Conservation (phyloP, 331 rosid genomes). For the Malus hybrid region DNA sequence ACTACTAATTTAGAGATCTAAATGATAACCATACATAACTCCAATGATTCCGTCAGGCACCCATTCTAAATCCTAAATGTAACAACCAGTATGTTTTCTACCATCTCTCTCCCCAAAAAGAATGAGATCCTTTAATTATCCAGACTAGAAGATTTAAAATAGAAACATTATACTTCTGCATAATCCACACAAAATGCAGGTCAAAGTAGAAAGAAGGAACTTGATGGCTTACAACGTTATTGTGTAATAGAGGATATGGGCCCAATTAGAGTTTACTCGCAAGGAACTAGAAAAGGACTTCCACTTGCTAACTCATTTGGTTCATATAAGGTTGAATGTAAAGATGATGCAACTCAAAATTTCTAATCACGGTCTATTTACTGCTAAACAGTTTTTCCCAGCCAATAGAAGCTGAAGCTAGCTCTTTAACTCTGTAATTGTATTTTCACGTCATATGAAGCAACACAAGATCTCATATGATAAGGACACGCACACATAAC, state of each 20-base stretch:
- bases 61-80: not conserved
- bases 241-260: not conserved
- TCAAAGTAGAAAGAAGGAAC: not conserved
- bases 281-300: not conserved
- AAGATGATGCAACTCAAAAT: not conserved
- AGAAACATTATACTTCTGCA: not conserved
- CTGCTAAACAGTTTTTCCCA: not conserved
- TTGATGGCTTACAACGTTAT: not conserved
- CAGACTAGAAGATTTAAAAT: not conserved
- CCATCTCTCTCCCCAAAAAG: not conserved
- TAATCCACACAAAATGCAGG: not conserved
- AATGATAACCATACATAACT: not conserved
- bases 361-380: not conserved
- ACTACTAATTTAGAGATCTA: slow-evolving; percentile 11
- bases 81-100: not conserved
- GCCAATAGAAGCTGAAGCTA: not conserved
- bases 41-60: not conserved
- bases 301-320: not conserved
- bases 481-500: not conserved
- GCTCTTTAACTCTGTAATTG: not conserved
- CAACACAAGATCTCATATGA: not conserved
- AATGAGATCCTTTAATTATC: not conserved
- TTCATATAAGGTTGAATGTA: not conserved
- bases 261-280: not conserved
- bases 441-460: not conserved